Conservation (phyloP, 768 basidiomycete genomes). For the Lenzites betulinus region DNA sequence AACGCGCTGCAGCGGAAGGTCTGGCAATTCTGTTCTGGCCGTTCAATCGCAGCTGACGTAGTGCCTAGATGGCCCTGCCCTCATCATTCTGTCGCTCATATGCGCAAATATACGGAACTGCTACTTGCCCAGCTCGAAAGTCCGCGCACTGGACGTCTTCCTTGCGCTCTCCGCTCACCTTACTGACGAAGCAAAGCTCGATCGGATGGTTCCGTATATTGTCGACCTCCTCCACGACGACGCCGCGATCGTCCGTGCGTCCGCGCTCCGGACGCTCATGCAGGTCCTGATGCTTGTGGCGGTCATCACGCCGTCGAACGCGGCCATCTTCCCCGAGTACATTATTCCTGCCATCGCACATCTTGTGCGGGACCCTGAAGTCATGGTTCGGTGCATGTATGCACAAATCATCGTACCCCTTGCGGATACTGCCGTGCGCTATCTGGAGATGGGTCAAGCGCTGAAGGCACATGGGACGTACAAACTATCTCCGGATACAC, state of each 20-base stretch:
- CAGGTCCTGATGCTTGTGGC: conserved; percentile 73
- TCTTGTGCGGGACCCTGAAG: conserved; percentile 80
- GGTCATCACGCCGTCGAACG: conserved; percentile 64
- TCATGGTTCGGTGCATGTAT: conserved; percentile 76
- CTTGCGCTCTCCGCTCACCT: conserved; percentile 78
- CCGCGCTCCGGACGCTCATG: conserved; percentile 74
- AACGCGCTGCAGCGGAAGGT: conserved; percentile 67
- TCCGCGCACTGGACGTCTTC: conserved; percentile 84
- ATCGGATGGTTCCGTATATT: conserved; percentile 90
- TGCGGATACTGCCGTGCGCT: conserved; percentile 83
- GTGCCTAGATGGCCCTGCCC: conserved; percentile 76
- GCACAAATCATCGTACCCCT: conserved; percentile 86
- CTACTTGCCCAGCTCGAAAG: conserved; percentile 79
- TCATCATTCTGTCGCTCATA: conserved; percentile 85
- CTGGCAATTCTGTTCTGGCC: background rate
- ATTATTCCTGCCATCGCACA: conserved; percentile 89
- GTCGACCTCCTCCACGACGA: conserved; percentile 90
- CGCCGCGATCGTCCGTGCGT: conserved; percentile 76
- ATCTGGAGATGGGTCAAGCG: conserved; percentile 93
- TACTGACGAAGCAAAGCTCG: conserved; percentile 93
- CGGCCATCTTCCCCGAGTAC: conserved; percentile 90
- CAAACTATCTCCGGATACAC: conserved; percentile 59
- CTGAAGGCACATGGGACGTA: conserved; percentile 81
- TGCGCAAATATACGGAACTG: conserved; percentile 91
- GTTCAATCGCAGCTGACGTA: background rate